Base-by-base conservation (phyloP, 345 rosid species). In the Dipteronia sinensis region DNA sequence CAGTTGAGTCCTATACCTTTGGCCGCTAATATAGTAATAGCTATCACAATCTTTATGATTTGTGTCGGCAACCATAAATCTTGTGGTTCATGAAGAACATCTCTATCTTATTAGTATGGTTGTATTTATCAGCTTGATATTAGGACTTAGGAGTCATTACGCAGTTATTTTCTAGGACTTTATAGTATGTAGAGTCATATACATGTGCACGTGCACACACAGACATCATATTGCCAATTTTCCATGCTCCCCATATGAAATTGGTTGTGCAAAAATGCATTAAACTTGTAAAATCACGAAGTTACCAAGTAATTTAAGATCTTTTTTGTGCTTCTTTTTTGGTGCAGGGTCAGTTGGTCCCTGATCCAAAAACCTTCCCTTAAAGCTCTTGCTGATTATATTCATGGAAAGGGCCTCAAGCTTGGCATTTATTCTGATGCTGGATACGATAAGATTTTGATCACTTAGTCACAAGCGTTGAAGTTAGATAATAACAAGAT, bases 351-450 rank as follows among this genome's bases (percentile, higher is more conserved):
- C 91, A 91, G 76, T 69, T 96, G 83, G 89, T 89, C 67, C 89
- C 97, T 47, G 97, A 92, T 86, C 86, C 92, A 6, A 83, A 91
- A 75, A 81, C 93, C 40, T 96, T 96, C 79, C 95, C 98, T 67
- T 96, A 92, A 91, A 86, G 78, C 87, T 81, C 90, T 96, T 76
- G 92, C 97, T 78, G 95, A 96, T 86, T 91, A 94, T 80, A 65
- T 94, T 76, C 99, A 96, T 70, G 87, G 75, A 56, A 88, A 87
- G 81, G 97, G 94, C 83, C 97, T 96, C 68, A n/a, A n/a, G n/a
- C n/a, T n/a, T n/a, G n/a, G n/a, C n/a, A n/a, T n/a, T n/a, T n/a
- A n/a, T n/a, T n/a, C 98, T 22, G 98, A 94, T 90, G 99, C 99
- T 67, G 99, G 99, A 98, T 96, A 90, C 51, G 96, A 85, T 81